Base-by-base conservation (phyloP, 371 early-diverging fungal species). In the Phascolomyces articulosus region DNA sequence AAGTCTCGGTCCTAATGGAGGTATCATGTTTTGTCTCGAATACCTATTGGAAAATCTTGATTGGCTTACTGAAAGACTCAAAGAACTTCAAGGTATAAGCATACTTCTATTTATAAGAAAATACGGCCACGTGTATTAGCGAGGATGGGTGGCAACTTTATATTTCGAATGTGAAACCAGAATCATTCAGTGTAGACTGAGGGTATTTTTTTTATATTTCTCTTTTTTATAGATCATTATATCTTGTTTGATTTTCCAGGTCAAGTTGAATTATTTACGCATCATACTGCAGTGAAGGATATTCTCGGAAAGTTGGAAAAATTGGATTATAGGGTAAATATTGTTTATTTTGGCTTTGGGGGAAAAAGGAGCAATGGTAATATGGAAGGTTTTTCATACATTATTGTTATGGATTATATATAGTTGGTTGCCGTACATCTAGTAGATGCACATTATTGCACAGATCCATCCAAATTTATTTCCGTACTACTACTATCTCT, bases 1-100 rank as follows among this genome's bases (percentile, higher is more conserved):
- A 21, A 85, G 90, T n/a, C 89, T 95, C 24, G 99, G 99, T 0
- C 99, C 99, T 4, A 99, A 99, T 77, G 99, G 99, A 21, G 99
- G 95, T 18, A 92, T 99, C 69, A 91, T 99, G 72, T 95, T 95
- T 74, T 97, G 98, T 77, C 87, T 99, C 72, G 97, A 99, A 78
- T 95, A 88, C 68, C 83, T 98, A 20, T 85, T 90, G 27, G 91
- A 97, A 63, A 98, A 98, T 77, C 84, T 98, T 67, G 95, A 93
- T 58, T 99, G 98, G 95, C 79, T 98, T 2, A 85, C 90, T 28
- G 93, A 96, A 9, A 89, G 92, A 70, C 72, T 95, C 63, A 88
- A 93, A 63, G 71, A 82, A 2, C 83, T 87, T 23, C 85, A 84
- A 60, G 85, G 73, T 90, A 44, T 51, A 34, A n/a, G n/a, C n/a